phyloP scores from a whole-genome alignment of 768 basidiomycete genomes.

The Trametopsis cervina region DNA sequence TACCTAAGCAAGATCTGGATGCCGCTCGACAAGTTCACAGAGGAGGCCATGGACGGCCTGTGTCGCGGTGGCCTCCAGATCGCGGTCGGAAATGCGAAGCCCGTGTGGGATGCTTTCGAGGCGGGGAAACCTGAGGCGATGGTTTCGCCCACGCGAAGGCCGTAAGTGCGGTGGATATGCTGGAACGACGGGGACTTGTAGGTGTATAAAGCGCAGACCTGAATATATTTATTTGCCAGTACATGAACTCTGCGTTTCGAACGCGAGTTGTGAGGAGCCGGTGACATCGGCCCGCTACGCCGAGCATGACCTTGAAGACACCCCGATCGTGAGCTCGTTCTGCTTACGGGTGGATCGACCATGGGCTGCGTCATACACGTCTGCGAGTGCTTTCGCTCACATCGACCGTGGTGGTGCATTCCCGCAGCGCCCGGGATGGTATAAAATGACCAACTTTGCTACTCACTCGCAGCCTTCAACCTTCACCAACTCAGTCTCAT shows the following conservation, averaged over 20 bases:
- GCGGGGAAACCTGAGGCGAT: conserved; percentile 23
- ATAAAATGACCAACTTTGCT: neutral
- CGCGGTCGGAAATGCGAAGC: conserved; percentile 17
- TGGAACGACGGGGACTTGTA: too few relatives aligned
- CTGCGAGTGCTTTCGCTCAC: too few relatives aligned
- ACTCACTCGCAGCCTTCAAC: neutral
- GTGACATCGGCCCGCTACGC: too few relatives aligned
- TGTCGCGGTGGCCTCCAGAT: conserved; percentile 26
- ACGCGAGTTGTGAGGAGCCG: too few relatives aligned
- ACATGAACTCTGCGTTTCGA: too few relatives aligned
- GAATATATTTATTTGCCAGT: too few relatives aligned
- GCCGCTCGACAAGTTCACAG: conserved; percentile 40
- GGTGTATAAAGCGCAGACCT: too few relatives aligned
- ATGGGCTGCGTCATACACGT: neutral
- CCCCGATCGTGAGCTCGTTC: neutral
- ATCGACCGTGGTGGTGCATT: too few relatives aligned
- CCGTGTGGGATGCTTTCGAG: conserved; percentile 20
- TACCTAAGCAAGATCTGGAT: conserved; percentile 46
- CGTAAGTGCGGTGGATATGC: too few relatives aligned
- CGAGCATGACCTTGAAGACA: too few relatives aligned
- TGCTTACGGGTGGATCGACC: too few relatives aligned
- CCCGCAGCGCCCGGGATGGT: neutral
- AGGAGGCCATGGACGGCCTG: conserved; percentile 31
- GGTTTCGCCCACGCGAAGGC: neutral
- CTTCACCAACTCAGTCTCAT: neutral